Percentiles rank a stretch among this genome's conserved stretches.
Conservation (phyloP, 2,329 filamentous ascomycete species). For the Xylaria sp. region DNA sequence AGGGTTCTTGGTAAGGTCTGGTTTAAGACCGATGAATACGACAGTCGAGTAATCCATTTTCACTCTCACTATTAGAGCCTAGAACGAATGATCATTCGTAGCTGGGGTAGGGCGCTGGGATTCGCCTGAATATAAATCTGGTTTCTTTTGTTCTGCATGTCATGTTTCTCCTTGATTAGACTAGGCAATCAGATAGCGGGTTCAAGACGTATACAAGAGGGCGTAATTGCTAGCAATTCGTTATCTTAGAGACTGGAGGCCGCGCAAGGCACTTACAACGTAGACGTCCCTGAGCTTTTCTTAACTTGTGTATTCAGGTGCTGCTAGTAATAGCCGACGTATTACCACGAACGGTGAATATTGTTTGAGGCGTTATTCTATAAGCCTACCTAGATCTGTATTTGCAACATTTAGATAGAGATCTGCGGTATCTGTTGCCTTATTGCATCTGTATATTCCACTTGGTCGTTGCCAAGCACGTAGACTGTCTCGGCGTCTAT, state of each 20-base stretch:
- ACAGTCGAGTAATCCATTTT: conserved; percentile 6
- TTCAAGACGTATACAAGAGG: neutral
- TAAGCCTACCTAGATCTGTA: conserved; percentile 4
- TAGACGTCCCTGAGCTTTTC: neutral
- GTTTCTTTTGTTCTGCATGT: neutral
- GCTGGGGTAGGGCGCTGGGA: conserved; percentile 3
- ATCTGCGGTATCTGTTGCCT: conserved; percentile 17
- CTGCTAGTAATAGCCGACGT: neutral
- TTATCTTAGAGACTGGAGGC: neutral
- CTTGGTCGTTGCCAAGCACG: conserved; percentile 29
- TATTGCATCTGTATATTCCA: neutral
- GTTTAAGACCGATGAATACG: neutral
- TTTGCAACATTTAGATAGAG: conserved; percentile 8
- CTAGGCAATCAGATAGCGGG: neutral
- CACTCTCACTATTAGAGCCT: conserved; percentile 1
- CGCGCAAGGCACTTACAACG: neutral
- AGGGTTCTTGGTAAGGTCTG: neutral
- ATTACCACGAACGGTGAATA: conserved; percentile 13
- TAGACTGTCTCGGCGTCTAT: neutral
- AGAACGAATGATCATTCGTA: conserved; percentile 9
- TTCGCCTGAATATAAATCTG: neutral
- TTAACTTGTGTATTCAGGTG: neutral
- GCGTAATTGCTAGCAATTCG: neutral
- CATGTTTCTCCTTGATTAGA: neutral
- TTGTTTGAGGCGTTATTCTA: neutral